Base-by-base conservation (phyloP, 257 asterid species). In the Solanum bulbocastanum region DNA sequence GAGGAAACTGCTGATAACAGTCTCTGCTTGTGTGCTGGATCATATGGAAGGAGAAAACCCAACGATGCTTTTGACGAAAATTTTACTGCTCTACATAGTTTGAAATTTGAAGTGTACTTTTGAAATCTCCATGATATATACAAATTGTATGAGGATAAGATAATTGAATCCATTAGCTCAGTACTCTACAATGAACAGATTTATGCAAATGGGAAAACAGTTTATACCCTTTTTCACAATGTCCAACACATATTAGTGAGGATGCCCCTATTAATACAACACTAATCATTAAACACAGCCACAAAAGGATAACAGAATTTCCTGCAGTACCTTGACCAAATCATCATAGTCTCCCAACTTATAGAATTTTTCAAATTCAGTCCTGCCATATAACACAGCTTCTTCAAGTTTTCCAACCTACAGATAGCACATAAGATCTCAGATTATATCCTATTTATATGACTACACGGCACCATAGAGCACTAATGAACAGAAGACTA, bases 371-470 rank as follows among this genome's bases (percentile, higher is more conserved):
- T 89, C 93, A 81, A 97, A 97, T 75, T 95, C 96, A 74, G 88
- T 91, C 91, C 98, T 92, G 79, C 98, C 99, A 73, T 94, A 93
- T 75, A 44, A 22, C 87, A 97, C 92, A 88, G 99, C 98, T 85
- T 97, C 98, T 88, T 92, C 95, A 65, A 94, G 92, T 90, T 90
- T 92, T 60, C 95, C 97, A 74, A 86, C 94, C 99, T 97, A 93
- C 88, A 87, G 42, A 86, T 30, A 16, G 42, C 40, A 84, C 16
- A 4, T 44, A 73, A 46, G 25, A 89, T 15, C 18, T 56, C 60
- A 69, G 58, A 82, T 32, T 86, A 2, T 49, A 46, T 49, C 42
- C 44, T 52, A 30, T 30, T 49, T 49, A 32, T 82, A 44, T 44
- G 69, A 82, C 69, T 30, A 82, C 32, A 82, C 32, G 4, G 42